These are phyloP conservation scores for Gossypium schwendimanii DNA, from an alignment of 441 rosid species.

Conservation along the genomic window DNA sequence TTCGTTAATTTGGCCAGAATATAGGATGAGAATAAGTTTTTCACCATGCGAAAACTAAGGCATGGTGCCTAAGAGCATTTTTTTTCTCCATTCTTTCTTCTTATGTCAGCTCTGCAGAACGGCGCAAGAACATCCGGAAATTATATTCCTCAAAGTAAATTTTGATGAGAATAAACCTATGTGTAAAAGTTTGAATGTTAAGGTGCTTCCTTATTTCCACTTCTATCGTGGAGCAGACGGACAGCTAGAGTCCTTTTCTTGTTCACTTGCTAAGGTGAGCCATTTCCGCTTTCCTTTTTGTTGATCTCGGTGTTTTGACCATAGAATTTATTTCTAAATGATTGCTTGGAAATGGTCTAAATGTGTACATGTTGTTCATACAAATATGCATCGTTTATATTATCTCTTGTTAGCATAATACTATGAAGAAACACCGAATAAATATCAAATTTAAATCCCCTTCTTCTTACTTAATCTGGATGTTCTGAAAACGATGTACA, in stretches of 20 bases:
- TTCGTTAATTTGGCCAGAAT: background rate
- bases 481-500: slow-evolving; percentile 27
- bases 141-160: slow-evolving; percentile 81
- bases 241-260: slow-evolving; percentile 85
- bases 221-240: slow-evolving; percentile 90
- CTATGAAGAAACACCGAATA: background rate
- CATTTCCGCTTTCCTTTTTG: background rate
- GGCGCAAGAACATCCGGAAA: slow-evolving; percentile 67
- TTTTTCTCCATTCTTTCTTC: background rate
- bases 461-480: background rate
- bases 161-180: slow-evolving; percentile 90
- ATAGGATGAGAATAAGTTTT: background rate
- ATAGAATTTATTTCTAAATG: background rate
- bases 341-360: background rate
- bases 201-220: slow-evolving; percentile 90
- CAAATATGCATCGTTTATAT: background rate
- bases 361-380: background rate
- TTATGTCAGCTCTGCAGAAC: slow-evolving; percentile 72
- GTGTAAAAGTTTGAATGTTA: slow-evolving; percentile 93
- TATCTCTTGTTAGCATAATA: background rate
- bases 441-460: background rate
- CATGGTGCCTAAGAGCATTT: background rate
- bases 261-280: slow-evolving; percentile 90
- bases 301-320: background rate
- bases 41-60: background rate